Evolutionary conservation across 225 moss, liverwort and hornwort genomes (phyloP).

Genomic region (Marchantia polymorpha): DNA sequence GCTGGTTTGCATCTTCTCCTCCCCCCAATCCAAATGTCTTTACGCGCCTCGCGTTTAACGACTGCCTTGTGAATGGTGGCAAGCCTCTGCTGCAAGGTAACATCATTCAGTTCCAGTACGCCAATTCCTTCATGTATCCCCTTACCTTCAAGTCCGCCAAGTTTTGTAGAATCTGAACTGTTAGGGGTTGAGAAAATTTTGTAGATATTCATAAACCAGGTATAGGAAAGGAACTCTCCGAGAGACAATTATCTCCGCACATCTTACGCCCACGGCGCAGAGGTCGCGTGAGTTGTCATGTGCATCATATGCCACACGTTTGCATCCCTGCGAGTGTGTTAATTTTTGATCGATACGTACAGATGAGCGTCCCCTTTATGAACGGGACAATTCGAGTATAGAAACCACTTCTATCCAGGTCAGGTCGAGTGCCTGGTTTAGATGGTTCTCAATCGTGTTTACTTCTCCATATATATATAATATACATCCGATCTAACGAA

Average conservation of each 20-base stretch:
- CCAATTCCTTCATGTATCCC: slow-evolving; percentile 25
- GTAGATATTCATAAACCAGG: background rate
- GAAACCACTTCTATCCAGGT: background rate
- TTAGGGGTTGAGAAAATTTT: background rate
- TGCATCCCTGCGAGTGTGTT: background rate
- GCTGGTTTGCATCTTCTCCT: slow-evolving; percentile 24
- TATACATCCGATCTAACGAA: too few species aligned
- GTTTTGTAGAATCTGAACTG: slow-evolving; percentile 23
- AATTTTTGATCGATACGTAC: slow-evolving; percentile 2
- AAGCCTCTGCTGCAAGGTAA: slow-evolving; percentile 20
- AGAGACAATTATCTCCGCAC: background rate
- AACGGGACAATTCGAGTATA: background rate
- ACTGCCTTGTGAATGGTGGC: slow-evolving; percentile 26
- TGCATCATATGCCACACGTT: background rate
- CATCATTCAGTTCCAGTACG: slow-evolving; percentile 25
- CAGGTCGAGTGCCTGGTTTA: too few species aligned
- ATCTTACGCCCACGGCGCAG: slow-evolving; percentile 8
- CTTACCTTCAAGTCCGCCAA: slow-evolving; percentile 25
- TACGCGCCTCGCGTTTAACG: slow-evolving; percentile 17
- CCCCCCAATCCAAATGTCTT: slow-evolving; percentile 25
- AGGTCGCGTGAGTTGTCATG: background rate
- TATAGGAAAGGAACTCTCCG: background rate
- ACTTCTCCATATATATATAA: too few species aligned
- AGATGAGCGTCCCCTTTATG: background rate
- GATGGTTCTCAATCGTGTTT: too few species aligned